These are phyloP conservation scores for Avena insularis DNA, from an alignment of 176 grass and related monocot species.

Conservation along the genomic window DNA sequence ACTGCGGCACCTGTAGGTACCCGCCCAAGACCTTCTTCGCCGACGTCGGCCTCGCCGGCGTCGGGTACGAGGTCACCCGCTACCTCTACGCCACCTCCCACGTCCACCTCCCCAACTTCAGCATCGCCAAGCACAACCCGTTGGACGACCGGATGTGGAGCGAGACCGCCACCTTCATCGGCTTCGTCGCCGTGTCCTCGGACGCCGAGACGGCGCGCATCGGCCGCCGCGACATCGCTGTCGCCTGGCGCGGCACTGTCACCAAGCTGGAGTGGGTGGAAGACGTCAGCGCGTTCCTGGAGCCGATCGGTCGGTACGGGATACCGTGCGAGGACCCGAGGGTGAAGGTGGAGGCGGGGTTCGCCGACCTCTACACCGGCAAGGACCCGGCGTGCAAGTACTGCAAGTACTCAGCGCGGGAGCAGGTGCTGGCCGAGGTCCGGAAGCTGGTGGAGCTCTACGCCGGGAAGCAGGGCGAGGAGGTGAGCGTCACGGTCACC, in stretches of 20 bases:
- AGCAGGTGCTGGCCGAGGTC: conserved; percentile 79
- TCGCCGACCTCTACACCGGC: conserved; percentile 61
- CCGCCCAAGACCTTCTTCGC: conserved; percentile 42
- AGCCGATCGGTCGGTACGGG: not conserved
- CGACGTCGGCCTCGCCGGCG: conserved; percentile 34
- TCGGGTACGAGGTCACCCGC: conserved; percentile 56
- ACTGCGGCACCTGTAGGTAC: conserved; percentile 68
- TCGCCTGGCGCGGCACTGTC: conserved; percentile 76
- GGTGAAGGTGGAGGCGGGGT: conserved; percentile 64
- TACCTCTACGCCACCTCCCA: conserved; percentile 62
- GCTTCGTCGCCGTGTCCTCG: conserved; percentile 64
- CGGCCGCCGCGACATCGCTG: conserved; percentile 64
- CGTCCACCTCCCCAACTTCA: conserved; percentile 22
- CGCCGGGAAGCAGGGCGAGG: conserved; percentile 44
- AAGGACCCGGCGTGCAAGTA: conserved; percentile 59
- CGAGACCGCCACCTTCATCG: conserved; percentile 74
- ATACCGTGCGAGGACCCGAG: conserved; percentile 54
- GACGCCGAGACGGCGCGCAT: conserved; percentile 39
- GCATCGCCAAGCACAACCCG: not conserved
- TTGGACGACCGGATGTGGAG: conserved; percentile 47
- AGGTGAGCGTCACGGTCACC: conserved; percentile 70
- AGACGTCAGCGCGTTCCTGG: conserved; percentile 50
- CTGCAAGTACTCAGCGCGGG: conserved; percentile 67
- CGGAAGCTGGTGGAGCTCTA: conserved; percentile 54
- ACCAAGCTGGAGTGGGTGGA: conserved; percentile 73